A percentile compares a stretch with the other conserved stretches of the same genome.
Conservation (phyloP, 164 flowering plant species). For the Euptelea pleiosperma region DNA sequence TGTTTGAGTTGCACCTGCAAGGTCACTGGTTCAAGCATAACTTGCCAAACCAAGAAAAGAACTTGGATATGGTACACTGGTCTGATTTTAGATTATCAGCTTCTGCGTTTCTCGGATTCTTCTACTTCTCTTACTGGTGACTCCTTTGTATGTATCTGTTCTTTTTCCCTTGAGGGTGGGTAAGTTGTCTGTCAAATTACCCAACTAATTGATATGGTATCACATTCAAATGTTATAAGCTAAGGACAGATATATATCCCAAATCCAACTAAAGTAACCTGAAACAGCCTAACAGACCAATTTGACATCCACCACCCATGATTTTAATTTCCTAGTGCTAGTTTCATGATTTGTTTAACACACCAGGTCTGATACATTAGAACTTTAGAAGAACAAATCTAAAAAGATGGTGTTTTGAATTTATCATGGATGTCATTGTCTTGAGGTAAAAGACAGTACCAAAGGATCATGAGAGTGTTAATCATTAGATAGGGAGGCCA, state of each 20-base stretch:
- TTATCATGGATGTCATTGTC: constrained; percentile 6
- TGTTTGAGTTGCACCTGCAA: too few species aligned
- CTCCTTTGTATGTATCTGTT: neutral
- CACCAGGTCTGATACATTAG: constrained; percentile 7
- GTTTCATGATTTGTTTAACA: neutral
- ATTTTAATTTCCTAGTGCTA: constrained; percentile 3
- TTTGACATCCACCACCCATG: constrained; percentile 5
- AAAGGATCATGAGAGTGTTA: constrained; percentile 1
- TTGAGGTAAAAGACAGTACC: constrained; percentile 4
- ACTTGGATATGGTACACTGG: too few species aligned
- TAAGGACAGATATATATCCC: too few species aligned
- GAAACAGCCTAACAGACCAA: neutral
- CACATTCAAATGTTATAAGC: neutral
- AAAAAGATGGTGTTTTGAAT: constrained; percentile 7
- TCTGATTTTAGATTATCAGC: too few species aligned
- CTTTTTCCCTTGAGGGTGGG: neutral
- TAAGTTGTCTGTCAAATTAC: neutral
- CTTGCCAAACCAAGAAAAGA: too few species aligned
- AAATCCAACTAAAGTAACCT: too few species aligned
- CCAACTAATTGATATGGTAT: neutral
- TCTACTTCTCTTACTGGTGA: neutral
- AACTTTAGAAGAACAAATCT: neutral
- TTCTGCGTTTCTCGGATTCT: neutral
- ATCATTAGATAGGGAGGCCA: constrained; percentile 11
- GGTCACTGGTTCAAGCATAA: too few species aligned